Conservation (phyloP, 257 asterid species). For the Scutellaria minor region DNA sequence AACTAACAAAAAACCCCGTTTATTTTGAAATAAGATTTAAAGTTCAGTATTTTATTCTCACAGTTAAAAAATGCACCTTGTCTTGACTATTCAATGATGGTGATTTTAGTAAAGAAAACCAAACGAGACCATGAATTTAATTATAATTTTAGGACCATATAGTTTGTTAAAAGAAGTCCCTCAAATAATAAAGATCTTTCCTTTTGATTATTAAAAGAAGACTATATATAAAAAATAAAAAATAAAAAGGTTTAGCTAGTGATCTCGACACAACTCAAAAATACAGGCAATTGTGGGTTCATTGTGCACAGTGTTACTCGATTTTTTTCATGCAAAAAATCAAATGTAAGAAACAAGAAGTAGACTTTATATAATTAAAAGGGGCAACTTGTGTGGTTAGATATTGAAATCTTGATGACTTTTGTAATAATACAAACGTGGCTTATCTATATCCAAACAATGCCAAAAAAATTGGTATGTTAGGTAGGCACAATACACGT, state of each 20-base stretch:
- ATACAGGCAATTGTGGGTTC: too few relatives aligned
- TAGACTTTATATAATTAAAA: conserved; percentile 3
- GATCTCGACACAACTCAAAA: too few relatives aligned
- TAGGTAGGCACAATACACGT: conserved; percentile 37
- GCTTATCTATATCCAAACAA: conserved; percentile 45
- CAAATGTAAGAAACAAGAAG: neutral
- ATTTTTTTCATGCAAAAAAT: conserved; percentile 25
- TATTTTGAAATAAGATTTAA: too few relatives aligned
- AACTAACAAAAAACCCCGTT: too few relatives aligned
- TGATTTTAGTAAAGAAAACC: neutral
- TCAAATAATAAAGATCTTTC: too few relatives aligned
- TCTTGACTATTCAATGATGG: conserved; percentile 20
- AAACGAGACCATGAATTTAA: neutral
- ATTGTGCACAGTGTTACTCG: conserved; percentile 38
- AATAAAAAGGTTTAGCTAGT: too few relatives aligned
- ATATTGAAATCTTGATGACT: conserved; percentile 32
- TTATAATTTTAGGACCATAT: neutral
- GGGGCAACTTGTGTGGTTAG: conserved; percentile 39
- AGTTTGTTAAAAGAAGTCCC: neutral
- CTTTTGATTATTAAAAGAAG: too few relatives aligned
- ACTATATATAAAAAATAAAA: too few relatives aligned
- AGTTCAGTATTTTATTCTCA: too few relatives aligned
- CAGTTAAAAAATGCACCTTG: neutral
- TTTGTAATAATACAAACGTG: conserved; percentile 40
- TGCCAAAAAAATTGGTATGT: conserved; percentile 40